Evolutionary conservation across 1,284 basidiomycete genomes (phyloP).

Genomic region (Rhodotorula sp.): DNA sequence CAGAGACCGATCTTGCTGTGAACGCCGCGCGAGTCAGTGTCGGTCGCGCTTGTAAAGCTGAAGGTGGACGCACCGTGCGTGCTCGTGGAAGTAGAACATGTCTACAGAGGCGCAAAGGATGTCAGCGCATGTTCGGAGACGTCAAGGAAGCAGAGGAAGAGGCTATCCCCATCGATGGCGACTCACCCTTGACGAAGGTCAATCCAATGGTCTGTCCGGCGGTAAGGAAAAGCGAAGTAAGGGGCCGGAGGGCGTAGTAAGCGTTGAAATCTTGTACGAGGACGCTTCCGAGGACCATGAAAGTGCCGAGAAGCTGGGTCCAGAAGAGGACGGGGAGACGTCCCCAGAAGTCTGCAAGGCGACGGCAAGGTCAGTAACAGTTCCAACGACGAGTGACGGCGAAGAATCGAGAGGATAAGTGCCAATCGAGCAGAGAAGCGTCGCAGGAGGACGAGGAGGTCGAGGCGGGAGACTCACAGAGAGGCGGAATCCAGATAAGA

Average conservation of each 20-base stretch:
- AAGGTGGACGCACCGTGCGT: background rate
- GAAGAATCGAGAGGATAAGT: too few species aligned
- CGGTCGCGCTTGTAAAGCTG: too few species aligned
- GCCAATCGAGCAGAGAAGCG: too few species aligned
- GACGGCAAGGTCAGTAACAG: too few species aligned
- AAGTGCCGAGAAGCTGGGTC: constrained; percentile 38
- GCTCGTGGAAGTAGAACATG: constrained; percentile 23
- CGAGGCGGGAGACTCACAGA: constrained; percentile 17
- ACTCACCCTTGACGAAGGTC: constrained; percentile 18
- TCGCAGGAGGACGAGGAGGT: constrained; percentile 8
- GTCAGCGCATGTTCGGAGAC: too few species aligned
- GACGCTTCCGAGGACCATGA: constrained; percentile 30
- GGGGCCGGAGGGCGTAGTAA: constrained; percentile 37
- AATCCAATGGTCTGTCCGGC: constrained; percentile 30
- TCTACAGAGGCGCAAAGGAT: background rate
- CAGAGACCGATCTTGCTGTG: constrained; percentile 35
- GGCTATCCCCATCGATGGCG: background rate
- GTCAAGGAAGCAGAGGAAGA: background rate
- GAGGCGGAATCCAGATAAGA: constrained; percentile 20
- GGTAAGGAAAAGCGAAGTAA: constrained; percentile 37
- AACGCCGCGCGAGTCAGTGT: constrained; percentile 18
- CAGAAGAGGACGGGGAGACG: constrained; percentile 39
- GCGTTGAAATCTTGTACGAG: constrained; percentile 20
- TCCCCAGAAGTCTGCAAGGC: constrained; percentile 11
- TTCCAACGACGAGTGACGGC: too few species aligned